Base-by-base conservation (phyloP, 1,284 basidiomycete species). In the Papiliotrema laurentii region DNA sequence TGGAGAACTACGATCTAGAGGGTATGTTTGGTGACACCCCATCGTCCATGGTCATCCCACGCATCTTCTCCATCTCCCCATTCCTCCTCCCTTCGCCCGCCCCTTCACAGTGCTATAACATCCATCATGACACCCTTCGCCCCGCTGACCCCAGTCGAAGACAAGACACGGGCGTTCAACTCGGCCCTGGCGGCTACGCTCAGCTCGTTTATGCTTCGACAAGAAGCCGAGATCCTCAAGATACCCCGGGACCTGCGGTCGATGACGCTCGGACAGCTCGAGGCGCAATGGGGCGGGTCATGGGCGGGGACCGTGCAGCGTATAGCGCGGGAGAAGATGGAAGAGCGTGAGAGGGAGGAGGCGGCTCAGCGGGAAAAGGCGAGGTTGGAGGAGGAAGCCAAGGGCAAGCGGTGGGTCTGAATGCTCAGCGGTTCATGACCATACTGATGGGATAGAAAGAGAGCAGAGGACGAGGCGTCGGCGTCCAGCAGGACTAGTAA, bases 1-100 rank as follows among this genome's bases (percentile, higher is more conserved):
- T 75, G 28, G 71, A 73, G 26, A 74, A 74, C 57, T 72, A 73
- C 49, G 73, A 75, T 53, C 59, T 73, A 1, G 73, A 75, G 55
- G 64, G 73, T 73, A 47, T 35, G 71, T 61, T 16, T 27, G 10
- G 21, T 10, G 11, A 24, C 44, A 13, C 14, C 33, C 37, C n/a
- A n/a, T n/a, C n/a, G n/a, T n/a, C n/a, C n/a, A n/a, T n/a, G n/a
- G n/a, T 43, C 27, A 7, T 22, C 16, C 5, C 2, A 5, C 18
- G 16, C 33, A 21, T 24, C 36, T 11, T 19, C 34, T 18, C 3
- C 6, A n/a, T 50, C 14, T 26, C 27, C 4, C 16, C 13, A 5
- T n/a, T n/a, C n/a, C n/a, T n/a, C n/a, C n/a, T n/a, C n/a, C n/a
- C n/a, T n/a, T n/a, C n/a, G n/a, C n/a, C n/a, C n/a, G n/a, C n/a